Conservation (phyloP, 495 filamentous ascomycete genomes). For the Lophiotrema nucula region DNA sequence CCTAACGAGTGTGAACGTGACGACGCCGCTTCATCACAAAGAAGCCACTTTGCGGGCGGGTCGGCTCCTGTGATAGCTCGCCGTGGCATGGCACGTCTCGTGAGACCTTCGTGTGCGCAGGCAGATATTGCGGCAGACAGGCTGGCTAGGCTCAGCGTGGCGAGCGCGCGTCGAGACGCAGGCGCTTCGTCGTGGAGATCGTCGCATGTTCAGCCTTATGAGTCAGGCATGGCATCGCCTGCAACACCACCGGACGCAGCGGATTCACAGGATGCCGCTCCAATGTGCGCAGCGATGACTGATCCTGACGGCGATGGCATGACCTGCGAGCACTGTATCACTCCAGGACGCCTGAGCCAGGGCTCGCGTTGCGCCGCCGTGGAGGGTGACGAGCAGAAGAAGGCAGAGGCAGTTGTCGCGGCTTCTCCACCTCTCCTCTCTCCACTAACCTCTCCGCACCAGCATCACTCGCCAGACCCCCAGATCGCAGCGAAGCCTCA, state of each 20-base stretch:
- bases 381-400: too few species aligned
- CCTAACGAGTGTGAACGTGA: conserved; percentile 15
- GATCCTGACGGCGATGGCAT: too few species aligned
- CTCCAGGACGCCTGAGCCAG: too few species aligned
- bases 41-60: background rate
- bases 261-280: too few species aligned
- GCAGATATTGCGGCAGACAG: background rate
- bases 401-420: background rate
- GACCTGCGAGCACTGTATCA: too few species aligned
- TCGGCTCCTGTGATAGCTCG: background rate
- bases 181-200: conserved; percentile 2
- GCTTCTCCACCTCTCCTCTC: background rate
- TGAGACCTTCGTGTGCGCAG: background rate
- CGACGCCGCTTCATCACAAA: background rate
- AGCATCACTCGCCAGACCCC: background rate
- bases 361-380: too few species aligned
- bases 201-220: conserved; percentile 24
- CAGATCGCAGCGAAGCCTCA: background rate
- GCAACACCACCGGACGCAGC: too few species aligned
- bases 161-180: conserved; percentile 5
- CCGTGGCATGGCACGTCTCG: background rate
- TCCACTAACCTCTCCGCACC: background rate
- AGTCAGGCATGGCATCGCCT: conserved; percentile 1
- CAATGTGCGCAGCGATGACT: too few species aligned
- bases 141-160: conserved; percentile 5